Evolutionary conservation across 306 rosid species (phyloP).

Genomic region (Abrus precatorius): DNA sequence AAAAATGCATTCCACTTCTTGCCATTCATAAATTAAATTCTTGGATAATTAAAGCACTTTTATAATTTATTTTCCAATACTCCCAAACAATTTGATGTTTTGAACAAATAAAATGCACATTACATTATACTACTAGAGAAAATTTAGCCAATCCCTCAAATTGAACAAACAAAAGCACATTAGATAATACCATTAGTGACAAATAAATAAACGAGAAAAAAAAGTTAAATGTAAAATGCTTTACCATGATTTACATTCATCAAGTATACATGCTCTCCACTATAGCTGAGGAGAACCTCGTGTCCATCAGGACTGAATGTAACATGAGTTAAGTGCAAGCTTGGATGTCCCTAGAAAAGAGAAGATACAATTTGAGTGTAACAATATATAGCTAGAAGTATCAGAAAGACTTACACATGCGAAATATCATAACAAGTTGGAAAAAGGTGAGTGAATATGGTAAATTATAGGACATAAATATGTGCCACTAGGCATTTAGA

Average conservation of each 20-base stretch:
- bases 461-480: background rate
- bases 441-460: slow-evolving; percentile 15
- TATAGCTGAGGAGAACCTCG: slow-evolving; percentile 97
- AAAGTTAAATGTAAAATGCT: slow-evolving; percentile 34
- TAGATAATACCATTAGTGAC: background rate
- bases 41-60: background rate
- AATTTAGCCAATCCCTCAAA: slow-evolving; percentile 14
- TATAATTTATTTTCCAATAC: slow-evolving; percentile 10
- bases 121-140: background rate
- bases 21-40: slow-evolving; percentile 27
- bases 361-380: slow-evolving; percentile 39
- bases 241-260: slow-evolving; percentile 89
- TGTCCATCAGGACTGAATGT: slow-evolving; percentile 93
- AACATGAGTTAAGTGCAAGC: slow-evolving; percentile 92
- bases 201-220: slow-evolving; percentile 38
- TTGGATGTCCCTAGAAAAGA: slow-evolving; percentile 74
- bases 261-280: slow-evolving; percentile 96
- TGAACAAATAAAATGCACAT: background rate
- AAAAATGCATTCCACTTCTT: slow-evolving; percentile 14
- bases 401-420: slow-evolving; percentile 19
- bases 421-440: slow-evolving; percentile 6
- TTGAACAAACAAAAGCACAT: slow-evolving; percentile 31
- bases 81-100: background rate
- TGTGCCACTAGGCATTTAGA: background rate
- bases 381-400: slow-evolving; percentile 13